Evolutionary conservation across 2,329 filamentous ascomycete species (phyloP).

Genomic region (Alternaria arbusti): DNA sequence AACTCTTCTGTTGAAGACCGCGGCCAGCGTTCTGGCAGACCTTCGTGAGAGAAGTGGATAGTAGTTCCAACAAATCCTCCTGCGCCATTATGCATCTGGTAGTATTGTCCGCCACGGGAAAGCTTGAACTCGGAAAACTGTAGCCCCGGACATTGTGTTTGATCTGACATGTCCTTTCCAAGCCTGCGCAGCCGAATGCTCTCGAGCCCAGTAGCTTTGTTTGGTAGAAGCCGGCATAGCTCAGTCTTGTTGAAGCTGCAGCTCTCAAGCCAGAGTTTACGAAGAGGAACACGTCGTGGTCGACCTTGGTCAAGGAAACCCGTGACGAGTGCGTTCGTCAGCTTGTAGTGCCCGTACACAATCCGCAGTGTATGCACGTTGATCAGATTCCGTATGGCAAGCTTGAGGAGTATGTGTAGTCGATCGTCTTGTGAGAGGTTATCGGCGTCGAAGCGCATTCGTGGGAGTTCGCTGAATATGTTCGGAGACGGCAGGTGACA

Average conservation of each 20-base stretch:
- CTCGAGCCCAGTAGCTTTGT: slow-evolving; percentile 45
- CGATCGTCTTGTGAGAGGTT: slow-evolving; percentile 51
- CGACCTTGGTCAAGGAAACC: slow-evolving; percentile 48
- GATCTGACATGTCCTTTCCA: slow-evolving; percentile 32
- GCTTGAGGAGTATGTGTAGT: slow-evolving; percentile 47
- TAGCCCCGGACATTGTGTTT: slow-evolving; percentile 21
- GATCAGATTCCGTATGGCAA: slow-evolving; percentile 50
- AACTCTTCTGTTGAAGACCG: slow-evolving; percentile 17
- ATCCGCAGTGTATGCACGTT: slow-evolving; percentile 55
- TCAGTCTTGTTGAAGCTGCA: slow-evolving; percentile 42
- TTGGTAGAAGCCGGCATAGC: slow-evolving; percentile 16
- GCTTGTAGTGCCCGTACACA: slow-evolving; percentile 52
- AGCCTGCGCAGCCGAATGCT: slow-evolving; percentile 52
- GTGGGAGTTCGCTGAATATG: slow-evolving; percentile 53
- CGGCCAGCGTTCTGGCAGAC: slow-evolving; percentile 5
- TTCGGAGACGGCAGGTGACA: slow-evolving; percentile 55
- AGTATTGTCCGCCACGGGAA: slow-evolving; percentile 36
- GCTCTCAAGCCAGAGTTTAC: slow-evolving; percentile 56
- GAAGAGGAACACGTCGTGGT: slow-evolving; percentile 38
- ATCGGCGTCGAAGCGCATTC: slow-evolving; percentile 47
- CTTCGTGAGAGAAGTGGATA: slow-evolving; percentile 25
- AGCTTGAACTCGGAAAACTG: slow-evolving; percentile 32
- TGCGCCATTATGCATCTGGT: slow-evolving; percentile 38
- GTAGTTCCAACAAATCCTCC: slow-evolving; percentile 42
- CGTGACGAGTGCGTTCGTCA: slow-evolving; percentile 49